Evolutionary conservation across 768 basidiomycete genomes (phyloP), one percentile per base, ranked within the genome.

Genomic region (Mycena metata): DNA sequence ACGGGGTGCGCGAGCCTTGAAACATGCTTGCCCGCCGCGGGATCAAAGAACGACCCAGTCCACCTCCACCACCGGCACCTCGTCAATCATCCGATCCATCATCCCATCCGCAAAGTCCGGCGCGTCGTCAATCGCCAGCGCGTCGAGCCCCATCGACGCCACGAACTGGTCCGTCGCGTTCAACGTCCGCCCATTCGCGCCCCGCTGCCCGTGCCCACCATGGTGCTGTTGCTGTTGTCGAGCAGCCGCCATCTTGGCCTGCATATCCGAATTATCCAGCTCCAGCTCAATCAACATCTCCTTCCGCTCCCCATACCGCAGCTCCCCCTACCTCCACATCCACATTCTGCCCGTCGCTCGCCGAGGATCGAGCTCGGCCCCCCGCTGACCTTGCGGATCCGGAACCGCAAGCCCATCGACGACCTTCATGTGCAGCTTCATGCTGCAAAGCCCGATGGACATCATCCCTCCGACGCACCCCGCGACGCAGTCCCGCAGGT

Each of bases 201-300:
- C 56, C 24, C 60, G 51, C 42, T 58, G 67, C 72, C 64, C 74
- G 39, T 39, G 39, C 39, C 39, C 39, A 9, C 39, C 39, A 10
- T 39, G 39, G 2, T 39, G 39, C 39, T 66, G 11, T 7, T 49
- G 50, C 24, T 66, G 65, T 58, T 69, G 54, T 33, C 71, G 51
- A 33, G 76, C 74, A 63, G 39, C 76, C 23, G 75, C 75, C 72
- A 79, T 70, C 69, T 80, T 81, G 26, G 72, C 72, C 62, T 84
- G 85, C 72, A 83, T 77, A 64, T 94, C 92, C 60, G 84, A 82
- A 74, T 95, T 94, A 76, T 96, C 93, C 67, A 98, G 86, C 81
- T 99, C 98, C 58, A 97, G 86, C 81, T 99, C 97, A 68, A 99
- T 89, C 23, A 99, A 86, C 89, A 99, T 96, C 86, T 99, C 98